These are phyloP conservation scores for Batkoa obscura DNA, from an alignment of 371 early-diverging fungal species.

Conservation along the genomic window DNA sequence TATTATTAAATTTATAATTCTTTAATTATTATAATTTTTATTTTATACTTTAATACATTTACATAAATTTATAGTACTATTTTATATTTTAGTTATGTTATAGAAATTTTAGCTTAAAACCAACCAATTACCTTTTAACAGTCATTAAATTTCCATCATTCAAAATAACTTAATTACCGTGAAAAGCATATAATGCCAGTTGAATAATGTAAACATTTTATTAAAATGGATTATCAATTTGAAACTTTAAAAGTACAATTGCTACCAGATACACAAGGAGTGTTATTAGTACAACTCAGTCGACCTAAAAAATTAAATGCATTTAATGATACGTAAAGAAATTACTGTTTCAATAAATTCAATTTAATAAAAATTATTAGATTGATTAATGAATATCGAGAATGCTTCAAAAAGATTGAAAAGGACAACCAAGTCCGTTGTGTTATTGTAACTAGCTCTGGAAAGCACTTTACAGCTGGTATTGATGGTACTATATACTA, in stretches of 20 bases:
- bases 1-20: no score
- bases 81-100: no score
- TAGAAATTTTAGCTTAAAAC: no score
- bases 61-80: no score
- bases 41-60: no score
- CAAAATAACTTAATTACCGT: no score
- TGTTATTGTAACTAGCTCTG: neutral
- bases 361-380: neutral
- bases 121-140: no score
- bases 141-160: no score
- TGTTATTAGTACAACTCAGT: neutral
- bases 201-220: no score
- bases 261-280: neutral
- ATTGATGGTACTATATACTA: conserved; percentile 3
- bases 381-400: neutral
- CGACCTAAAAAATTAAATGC: neutral
- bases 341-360: neutral
- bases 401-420: neutral
- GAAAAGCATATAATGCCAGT: no score
- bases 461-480: neutral
- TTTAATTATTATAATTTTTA: no score
- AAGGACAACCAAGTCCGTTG: neutral
- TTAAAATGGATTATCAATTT: neutral
- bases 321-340: neutral
- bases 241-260: neutral